Evolutionary conservation across 2,329 filamentous ascomycete species (phyloP).

Genomic region (Ophiostoma ips): DNA sequence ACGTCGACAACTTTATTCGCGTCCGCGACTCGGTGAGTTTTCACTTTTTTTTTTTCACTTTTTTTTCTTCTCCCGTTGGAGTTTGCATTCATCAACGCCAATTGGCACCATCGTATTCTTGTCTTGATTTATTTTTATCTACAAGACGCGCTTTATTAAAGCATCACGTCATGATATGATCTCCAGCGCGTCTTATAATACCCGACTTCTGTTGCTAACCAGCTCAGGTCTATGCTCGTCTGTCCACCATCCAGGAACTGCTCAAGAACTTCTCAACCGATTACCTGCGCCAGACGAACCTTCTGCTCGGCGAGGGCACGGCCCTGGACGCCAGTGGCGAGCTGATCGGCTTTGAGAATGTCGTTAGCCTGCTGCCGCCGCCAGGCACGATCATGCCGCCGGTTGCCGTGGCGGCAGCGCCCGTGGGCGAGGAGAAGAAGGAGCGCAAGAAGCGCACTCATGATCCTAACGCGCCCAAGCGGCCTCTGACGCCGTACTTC

Average conservation of each 20-base stretch:
- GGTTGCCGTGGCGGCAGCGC: conserved; percentile 22
- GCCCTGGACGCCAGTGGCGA: conserved; percentile 30
- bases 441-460: conserved; percentile 78
- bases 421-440: conserved; percentile 56
- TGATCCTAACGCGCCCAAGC: conserved; percentile 90
- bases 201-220: too few species aligned
- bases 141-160: too few species aligned
- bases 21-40: conserved; percentile 67
- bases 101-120: too few species aligned
- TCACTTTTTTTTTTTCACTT: neutral
- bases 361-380: conserved; percentile 31
- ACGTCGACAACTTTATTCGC: conserved; percentile 63
- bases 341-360: conserved; percentile 37
- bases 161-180: neutral
- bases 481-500: conserved; percentile 88
- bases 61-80: neutral
- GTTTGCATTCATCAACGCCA: too few species aligned
- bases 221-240: conserved; percentile 56
- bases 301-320: conserved; percentile 53
- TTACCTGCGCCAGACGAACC: conserved; percentile 79
- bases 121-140: too few species aligned
- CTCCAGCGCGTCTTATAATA: too few species aligned
- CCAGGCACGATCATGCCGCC: conserved; percentile 20
- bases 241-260: conserved; percentile 65
- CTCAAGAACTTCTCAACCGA: conserved; percentile 69